Evolutionary conservation across 2,329 filamentous ascomycete species (phyloP).

Genomic region (Trichoderma sp.): DNA sequence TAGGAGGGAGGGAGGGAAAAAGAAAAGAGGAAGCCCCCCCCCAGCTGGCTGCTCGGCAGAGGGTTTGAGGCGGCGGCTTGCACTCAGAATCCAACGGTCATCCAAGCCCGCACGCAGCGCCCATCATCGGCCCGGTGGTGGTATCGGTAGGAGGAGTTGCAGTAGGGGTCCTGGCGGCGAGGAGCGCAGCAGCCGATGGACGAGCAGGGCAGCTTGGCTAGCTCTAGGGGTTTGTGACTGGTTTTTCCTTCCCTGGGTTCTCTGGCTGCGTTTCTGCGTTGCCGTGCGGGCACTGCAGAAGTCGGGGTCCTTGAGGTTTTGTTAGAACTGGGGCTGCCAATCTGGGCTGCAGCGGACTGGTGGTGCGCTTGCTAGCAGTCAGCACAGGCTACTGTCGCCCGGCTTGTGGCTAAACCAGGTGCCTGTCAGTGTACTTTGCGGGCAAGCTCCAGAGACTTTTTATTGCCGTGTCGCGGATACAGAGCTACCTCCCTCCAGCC

Average conservation of each 20-base stretch:
- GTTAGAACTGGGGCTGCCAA: constrained; percentile 15
- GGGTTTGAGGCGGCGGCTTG: constrained; percentile 13
- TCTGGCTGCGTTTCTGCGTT: constrained; percentile 5
- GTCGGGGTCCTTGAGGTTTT: constrained; percentile 25
- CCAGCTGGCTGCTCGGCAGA: constrained; percentile 26
- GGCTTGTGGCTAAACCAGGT: constrained; percentile 9
- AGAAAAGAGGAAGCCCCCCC: constrained; percentile 17
- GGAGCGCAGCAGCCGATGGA: constrained; percentile 13
- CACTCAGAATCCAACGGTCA: constrained; percentile 28
- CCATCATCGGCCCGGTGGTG: constrained; percentile 40
- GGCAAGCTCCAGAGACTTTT: not conserved
- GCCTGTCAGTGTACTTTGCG: constrained; percentile 1
- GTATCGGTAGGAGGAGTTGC: constrained; percentile 5
- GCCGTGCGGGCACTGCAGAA: constrained; percentile 12
- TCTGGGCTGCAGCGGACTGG: constrained; percentile 11
- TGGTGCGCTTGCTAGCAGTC: constrained; percentile 12
- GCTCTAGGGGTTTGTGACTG: not conserved
- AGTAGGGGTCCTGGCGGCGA: not conserved
- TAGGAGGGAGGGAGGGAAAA: not conserved
- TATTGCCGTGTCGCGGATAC: not conserved
- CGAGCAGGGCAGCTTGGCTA: constrained; percentile 19
- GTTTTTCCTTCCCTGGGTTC: not conserved
- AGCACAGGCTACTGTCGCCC: constrained; percentile 15
- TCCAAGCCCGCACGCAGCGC: constrained; percentile 37
- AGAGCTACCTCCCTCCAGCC: not conserved